Percentiles rank a stretch among this genome's conserved stretches.
phyloP scores from a whole-genome alignment of 345 rosid genomes.

The Salix arbutifolia region DNA sequence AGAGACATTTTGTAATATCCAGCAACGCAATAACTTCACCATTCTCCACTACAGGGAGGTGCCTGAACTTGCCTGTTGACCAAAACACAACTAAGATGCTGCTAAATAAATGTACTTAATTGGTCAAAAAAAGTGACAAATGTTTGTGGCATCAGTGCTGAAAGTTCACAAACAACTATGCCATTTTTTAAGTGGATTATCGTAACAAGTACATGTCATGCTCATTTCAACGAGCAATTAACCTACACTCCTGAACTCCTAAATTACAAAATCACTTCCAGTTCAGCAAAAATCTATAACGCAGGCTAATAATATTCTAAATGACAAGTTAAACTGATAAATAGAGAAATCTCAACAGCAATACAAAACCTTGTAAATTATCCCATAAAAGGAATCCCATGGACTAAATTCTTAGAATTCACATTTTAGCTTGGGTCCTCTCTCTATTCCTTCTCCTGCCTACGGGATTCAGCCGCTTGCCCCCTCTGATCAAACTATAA shows the following conservation, averaged over 20 bases:
- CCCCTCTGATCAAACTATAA: background rate
- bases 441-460: background rate
- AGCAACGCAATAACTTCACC: slow-evolving; percentile 96
- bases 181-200: background rate
- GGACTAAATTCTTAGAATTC: background rate
- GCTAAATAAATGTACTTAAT: background rate
- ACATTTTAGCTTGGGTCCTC: background rate
- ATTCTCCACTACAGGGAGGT: slow-evolving; percentile 96
- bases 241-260: background rate
- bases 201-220: background rate
- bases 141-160: background rate
- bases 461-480: background rate
- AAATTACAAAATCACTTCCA: background rate
- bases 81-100: slow-evolving; percentile 10
- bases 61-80: slow-evolving; percentile 78
- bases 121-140: background rate
- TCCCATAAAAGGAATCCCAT: background rate
- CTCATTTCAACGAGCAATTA: background rate
- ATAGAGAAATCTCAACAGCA: background rate
- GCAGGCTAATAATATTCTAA: background rate
- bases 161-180: background rate
- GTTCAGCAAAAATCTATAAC: background rate
- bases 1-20: slow-evolving; percentile 92
- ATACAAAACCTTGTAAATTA: background rate
- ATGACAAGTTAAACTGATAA: background rate